phyloP scores from a whole-genome alignment of 106 monocot species.

The Dactylorhiza incarnata region DNA sequence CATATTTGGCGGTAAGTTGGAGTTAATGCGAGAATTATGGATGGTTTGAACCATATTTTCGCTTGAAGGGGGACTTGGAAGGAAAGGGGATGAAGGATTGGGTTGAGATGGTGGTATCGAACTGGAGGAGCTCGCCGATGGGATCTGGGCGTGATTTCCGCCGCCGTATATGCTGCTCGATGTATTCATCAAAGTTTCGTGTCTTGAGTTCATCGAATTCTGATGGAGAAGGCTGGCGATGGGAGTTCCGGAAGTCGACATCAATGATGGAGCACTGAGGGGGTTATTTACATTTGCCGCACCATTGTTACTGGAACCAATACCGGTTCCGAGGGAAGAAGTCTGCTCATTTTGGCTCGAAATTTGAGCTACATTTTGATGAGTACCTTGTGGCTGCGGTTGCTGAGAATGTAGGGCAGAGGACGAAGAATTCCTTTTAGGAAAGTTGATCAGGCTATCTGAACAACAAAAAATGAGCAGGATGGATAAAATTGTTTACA shows the following conservation, averaged over 20 bases:
- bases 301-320: constrained; percentile 30
- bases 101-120: constrained; percentile 32
- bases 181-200: constrained; percentile 30
- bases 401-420: constrained; percentile 28
- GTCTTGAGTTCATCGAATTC: constrained; percentile 46
- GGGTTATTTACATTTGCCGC: constrained; percentile 26
- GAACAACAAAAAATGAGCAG: constrained; percentile 12
- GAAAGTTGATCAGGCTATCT: constrained; percentile 54
- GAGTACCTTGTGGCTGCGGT: constrained; percentile 27
- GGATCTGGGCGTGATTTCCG: constrained; percentile 37
- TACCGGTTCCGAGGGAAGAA: constrained; percentile 13
- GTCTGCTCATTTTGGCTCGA: constrained; percentile 35
- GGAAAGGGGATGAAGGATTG: constrained; percentile 38
- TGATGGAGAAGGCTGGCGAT: constrained; percentile 36
- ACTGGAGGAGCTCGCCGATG: constrained; percentile 54
- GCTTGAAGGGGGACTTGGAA: constrained; percentile 35
- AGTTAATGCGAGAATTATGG: constrained; percentile 17
- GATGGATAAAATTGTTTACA: background rate
- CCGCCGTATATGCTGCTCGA: constrained; percentile 22
- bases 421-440: constrained; percentile 28
- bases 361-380: constrained; percentile 22
- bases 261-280: constrained; percentile 16
- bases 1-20: constrained; percentile 21
- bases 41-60: constrained; percentile 8
- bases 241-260: constrained; percentile 23